Percentiles rank a stretch among this genome's conserved stretches.
phyloP scores from a whole-genome alignment of 2,329 filamentous ascomycete species.

The Phialophora macrospora region DNA sequence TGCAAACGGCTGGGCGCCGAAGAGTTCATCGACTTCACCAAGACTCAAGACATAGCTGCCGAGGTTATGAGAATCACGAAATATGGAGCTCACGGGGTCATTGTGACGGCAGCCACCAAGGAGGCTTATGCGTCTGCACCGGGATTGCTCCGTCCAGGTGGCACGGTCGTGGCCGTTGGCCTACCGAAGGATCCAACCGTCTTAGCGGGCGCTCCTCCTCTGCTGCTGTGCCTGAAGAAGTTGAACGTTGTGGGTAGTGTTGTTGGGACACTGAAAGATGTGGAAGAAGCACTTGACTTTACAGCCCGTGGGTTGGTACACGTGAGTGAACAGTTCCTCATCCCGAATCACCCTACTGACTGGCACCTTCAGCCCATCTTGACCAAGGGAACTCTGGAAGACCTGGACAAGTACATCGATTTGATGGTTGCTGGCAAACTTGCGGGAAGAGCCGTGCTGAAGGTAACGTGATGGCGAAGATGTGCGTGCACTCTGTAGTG shows the following conservation, averaged over 20 bases:
- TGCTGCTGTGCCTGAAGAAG: conserved; percentile 48
- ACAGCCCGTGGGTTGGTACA: conserved; percentile 50
- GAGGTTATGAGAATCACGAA: conserved; percentile 46
- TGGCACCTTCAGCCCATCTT: conserved; percentile 36
- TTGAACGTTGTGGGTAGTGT: conserved; percentile 52
- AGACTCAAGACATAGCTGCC: conserved; percentile 44
- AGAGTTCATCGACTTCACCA: conserved; percentile 46
- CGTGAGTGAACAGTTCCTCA: conserved; percentile 27
- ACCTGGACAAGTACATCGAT: conserved; percentile 44
- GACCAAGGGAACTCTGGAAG: conserved; percentile 37
- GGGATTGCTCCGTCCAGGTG: conserved; percentile 43
- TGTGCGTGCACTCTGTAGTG: background rate
- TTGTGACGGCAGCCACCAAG: conserved; percentile 47
- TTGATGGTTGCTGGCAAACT: conserved; percentile 49
- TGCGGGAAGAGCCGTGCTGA: conserved; percentile 50
- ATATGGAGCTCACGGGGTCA: conserved; percentile 47
- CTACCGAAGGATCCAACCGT: conserved; percentile 44
- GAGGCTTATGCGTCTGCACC: conserved; percentile 46
- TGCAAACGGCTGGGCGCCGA: conserved; percentile 48
- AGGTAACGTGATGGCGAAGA: conserved; percentile 39
- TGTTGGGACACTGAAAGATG: conserved; percentile 52
- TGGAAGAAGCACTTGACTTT: conserved; percentile 54
- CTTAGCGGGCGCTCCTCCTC: conserved; percentile 47
- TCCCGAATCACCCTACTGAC: conserved; percentile 2
- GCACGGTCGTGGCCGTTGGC: conserved; percentile 48